Base-by-base conservation (phyloP, 257 asterid species). In the Forsythia suspensa region DNA sequence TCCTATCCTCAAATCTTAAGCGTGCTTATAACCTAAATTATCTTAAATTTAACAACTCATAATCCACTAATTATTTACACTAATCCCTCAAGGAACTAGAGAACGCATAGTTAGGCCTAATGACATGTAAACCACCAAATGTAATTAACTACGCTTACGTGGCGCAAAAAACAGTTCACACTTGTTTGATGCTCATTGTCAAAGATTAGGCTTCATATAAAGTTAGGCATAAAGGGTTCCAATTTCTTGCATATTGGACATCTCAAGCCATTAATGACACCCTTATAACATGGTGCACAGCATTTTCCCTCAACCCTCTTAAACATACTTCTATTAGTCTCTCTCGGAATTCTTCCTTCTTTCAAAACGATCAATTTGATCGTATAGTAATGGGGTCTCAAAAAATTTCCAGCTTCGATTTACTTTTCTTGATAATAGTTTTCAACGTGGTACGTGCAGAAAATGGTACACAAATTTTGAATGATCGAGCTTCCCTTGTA, bases 41-140 rank as follows among this genome's bases (percentile, higher is more conserved):
- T 86, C 91, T 83, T 81, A 72, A 78, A 42, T 66, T 85, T 68
- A 77, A 81, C 92, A 77, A 80, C 89, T 86, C 97, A 91, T 83
- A 83, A 15, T 85, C 97, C 95, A 90, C 92, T 88, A 89, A 80
- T 74, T 24, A 55, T 59, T 39, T 46, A 65, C 86, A 79, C 70
- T 71, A 85, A 59, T 82, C 85, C 76, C 81, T 80, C 77, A 76
- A 82, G 76, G 37, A 79, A 79, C 72, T 66, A 77, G 67, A 42
- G 10, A 48, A 46, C 80, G 68, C 21, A 29, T 76, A 76, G 89
- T 94, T 89, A 89, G 96, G 96, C 90, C 89, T 85, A 77, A 79
- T 90, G 95, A 88, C 97, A 92, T 90, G 93, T 86, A 87, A 87
- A 87, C 87, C 94, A 88, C 90, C 34, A 29, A 29, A 29, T 29